Base-by-base conservation (phyloP, 495 filamentous ascomycete genomes). In the Polyplosphaeria fusca region DNA sequence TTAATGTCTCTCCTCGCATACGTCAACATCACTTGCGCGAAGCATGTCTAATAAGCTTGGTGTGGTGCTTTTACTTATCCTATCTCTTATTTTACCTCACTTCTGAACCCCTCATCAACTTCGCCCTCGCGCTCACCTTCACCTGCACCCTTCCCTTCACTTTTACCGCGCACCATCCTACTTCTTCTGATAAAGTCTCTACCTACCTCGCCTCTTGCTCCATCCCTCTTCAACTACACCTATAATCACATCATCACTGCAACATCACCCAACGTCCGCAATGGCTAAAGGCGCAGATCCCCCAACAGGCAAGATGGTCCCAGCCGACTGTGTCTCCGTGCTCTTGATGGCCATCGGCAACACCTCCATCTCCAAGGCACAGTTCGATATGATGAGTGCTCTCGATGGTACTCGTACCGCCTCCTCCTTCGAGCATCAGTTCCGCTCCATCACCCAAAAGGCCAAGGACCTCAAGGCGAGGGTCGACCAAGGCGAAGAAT, bases 381-480 rank as follows among this genome's bases (percentile, higher is more conserved):
- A 58, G 30, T 63, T 52, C 37, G 46, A 63, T 12, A 45, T 63
- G 20, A 62, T 66, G 54, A 26, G n/a, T 19, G 53, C 63, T 9
- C n/a, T 66, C 4, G 63, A 66, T 28, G 63, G 63, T 19, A 38
- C 24, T 1, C 25, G 37, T 3, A 59, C 63, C 12, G 55, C 60
- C 1, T 23, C 23, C 13, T 11, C 49, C 1, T 60, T 66, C 39
- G 16, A 63, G 44, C 60, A 63, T 24, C 45, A 66, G 16, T 41
- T 66, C 9, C 48, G 54, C 22, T 38, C 54, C 1, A 26, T 63
- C 20, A 12, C 35, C 18, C 12, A 18, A 25, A 59, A 56, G 28
- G 63, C 63, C 24, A 58, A 55, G 9, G 63, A 66, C 22, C 45
- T 63, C 20, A 55, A 60, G 47, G 28, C 23, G 4, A 44, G 47